Evolutionary conservation across 768 basidiomycete species (phyloP), one percentile per base, ranked within the genome.

Genomic region (Boletus reticuloceps): DNA sequence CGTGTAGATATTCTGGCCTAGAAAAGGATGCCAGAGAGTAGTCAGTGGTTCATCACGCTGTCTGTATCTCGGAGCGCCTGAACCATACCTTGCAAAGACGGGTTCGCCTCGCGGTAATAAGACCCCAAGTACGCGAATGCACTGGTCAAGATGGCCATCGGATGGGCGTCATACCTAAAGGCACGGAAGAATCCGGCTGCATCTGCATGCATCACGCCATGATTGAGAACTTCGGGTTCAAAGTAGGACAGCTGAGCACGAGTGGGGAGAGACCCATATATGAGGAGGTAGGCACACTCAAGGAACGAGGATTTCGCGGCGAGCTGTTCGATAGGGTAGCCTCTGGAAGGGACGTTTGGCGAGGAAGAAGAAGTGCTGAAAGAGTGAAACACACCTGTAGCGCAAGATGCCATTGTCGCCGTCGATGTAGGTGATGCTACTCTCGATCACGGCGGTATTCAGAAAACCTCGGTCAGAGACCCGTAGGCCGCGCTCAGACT

Each of bases 281-380:
- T 86, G 65, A 96, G 84, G 22, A 96, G 83, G 70, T 95, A 94
- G 8, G 91, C 84, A 74, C 58, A 80, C 69, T 96, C 93, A 44
- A 94, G 80, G 74, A 92, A 92, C 2, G 80, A 83, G 0, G 89
- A 92, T 53, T 84, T 80, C 29, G 83, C 75, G 0, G 93, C 92
- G 32, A 96, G 84, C 65, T 94, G 89, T 65, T 96, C 94, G 60
- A 96, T 95, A 16, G 94, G 93, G 67, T 94, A 94, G 20, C 94
- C 94, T 73, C 92, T 89, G 64, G 39, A 47, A 51, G 16, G 61
- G 38, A 39, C 3, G 13, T 1, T 29, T 16, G 31, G 47, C 43
- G n/a, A 53, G 52, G 0, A 25, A 31, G 0, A 25, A 31, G 0
- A 49, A 7, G 43, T 54, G 36, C 5, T 22, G 22, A 14, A 32